Conservation (phyloP, 495 filamentous ascomycete species). For the Xylaria intraflava region DNA sequence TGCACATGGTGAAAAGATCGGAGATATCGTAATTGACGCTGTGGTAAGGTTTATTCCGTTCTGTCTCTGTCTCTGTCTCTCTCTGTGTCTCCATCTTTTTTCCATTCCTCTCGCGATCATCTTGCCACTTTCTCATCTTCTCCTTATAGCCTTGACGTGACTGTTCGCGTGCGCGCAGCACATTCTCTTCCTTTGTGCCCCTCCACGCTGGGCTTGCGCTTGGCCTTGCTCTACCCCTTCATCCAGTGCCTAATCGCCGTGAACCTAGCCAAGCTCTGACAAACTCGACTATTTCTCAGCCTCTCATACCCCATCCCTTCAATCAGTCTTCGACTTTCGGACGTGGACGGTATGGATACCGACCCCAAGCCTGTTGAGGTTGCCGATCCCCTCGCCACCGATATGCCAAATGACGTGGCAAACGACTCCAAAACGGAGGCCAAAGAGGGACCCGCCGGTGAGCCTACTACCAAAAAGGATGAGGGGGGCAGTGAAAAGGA, state of each 20-base stretch:
- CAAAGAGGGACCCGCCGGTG: background rate
- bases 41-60: background rate
- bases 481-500: background rate
- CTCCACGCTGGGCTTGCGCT: too few relatives aligned
- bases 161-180: background rate
- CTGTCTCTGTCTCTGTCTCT: background rate
- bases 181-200: background rate
- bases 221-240: background rate
- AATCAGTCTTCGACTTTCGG: conserved; percentile 1
- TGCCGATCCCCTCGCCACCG: conserved; percentile 1
- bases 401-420: background rate
- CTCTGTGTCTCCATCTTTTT: background rate
- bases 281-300: background rate
- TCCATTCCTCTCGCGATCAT: background rate
- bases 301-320: background rate
- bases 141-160: background rate
- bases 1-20: background rate
- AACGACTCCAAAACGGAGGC: conserved; percentile 5
- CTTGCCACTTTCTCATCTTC: background rate
- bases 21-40: background rate
- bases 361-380: conserved; percentile 22
- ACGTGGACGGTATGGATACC: conserved; percentile 22
- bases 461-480: background rate
- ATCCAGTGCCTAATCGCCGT: background rate
- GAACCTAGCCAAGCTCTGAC: background rate